Base-by-base conservation (phyloP, 257 asterid species). In the Scutellaria barbata region DNA sequence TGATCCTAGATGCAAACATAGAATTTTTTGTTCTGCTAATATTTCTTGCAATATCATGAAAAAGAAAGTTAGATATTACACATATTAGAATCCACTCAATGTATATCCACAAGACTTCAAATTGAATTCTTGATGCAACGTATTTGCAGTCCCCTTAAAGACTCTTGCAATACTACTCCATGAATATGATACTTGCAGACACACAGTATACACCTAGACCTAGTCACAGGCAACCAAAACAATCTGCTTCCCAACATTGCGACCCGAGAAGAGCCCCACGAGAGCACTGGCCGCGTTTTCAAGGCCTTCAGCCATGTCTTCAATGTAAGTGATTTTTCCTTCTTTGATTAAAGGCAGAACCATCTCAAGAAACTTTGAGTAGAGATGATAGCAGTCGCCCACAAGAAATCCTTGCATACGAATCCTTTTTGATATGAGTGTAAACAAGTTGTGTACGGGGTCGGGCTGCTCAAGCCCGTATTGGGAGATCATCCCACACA, bases 401-500 rank as follows among this genome's bases (percentile, higher is more conserved):
- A 60, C 42, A 0, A 40, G 0, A 41, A 83, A 81, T 53, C 85
- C 85, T 73, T 78, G 46, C 75, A 83, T 78, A 5, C 72, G 71
- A 5, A 78, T 22, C 6, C 76, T 71, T 37, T 78, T 83, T 7
- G 6, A 0, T 9, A 78, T 13, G 9, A 77, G 30, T 10, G 14
- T 10, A 25, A 13, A 18, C 52, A 84, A 40, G 66, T 81, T 81
- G 57, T 74, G 71, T n/a, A 79, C 77, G 11, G 78, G 72, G 10
- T 80, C 81, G 0, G 76, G 79, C 56, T 69, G 40, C n/a, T 70
- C 77, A 6, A 74, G 79, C 40, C 82, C 77, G 70, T 84, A 84
- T 8, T 84, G 88, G 35, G 85, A 84, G 71, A 84, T 78, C 82
- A 80, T 77, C 39, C 81, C 87, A 59, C 85, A 77, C 1, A 63